Evolutionary conservation across 306 rosid genomes (phyloP).

Genomic region (Senna tora): DNA sequence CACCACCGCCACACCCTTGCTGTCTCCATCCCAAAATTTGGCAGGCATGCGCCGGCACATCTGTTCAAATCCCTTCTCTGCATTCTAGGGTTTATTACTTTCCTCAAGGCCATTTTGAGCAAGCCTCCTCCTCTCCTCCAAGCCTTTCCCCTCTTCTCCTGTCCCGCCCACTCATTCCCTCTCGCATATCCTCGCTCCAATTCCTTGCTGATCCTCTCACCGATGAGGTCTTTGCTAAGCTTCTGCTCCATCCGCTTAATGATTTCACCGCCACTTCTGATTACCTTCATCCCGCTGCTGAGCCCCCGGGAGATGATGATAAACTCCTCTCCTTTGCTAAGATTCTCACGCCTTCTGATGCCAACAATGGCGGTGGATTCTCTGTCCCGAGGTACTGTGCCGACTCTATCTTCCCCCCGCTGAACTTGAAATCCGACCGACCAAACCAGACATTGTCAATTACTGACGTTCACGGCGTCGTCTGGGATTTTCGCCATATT

Average conservation of each 20-base stretch:
- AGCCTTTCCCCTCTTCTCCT: slow-evolving; percentile 40
- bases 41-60: slow-evolving; percentile 65
- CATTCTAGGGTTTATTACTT: slow-evolving; percentile 83
- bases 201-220: slow-evolving; percentile 58
- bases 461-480: slow-evolving; percentile 64
- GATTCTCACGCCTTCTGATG: slow-evolving; percentile 76
- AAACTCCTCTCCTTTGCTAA: slow-evolving; percentile 53
- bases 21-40: slow-evolving; percentile 52
- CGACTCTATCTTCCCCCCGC: slow-evolving; percentile 65
- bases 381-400: slow-evolving; percentile 82
- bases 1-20: slow-evolving; percentile 28
- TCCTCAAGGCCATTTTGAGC: slow-evolving; percentile 77
- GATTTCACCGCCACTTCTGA: not conserved
- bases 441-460: slow-evolving; percentile 64
- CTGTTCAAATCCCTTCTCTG: slow-evolving; percentile 50
- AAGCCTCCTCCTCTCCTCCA: slow-evolving; percentile 44
- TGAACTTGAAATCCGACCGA: slow-evolving; percentile 56
- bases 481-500: slow-evolving; percentile 74
- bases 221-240: slow-evolving; percentile 72
- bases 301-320: slow-evolving; percentile 22
- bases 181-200: slow-evolving; percentile 40
- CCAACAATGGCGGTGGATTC: slow-evolving; percentile 88
- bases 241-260: slow-evolving; percentile 50
- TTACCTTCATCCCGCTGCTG: not conserved
- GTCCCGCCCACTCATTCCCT: slow-evolving; percentile 46